Evolutionary conservation across 768 basidiomycete species (phyloP), one percentile per base, ranked within the genome.

Genomic region (Mycena metata): DNA sequence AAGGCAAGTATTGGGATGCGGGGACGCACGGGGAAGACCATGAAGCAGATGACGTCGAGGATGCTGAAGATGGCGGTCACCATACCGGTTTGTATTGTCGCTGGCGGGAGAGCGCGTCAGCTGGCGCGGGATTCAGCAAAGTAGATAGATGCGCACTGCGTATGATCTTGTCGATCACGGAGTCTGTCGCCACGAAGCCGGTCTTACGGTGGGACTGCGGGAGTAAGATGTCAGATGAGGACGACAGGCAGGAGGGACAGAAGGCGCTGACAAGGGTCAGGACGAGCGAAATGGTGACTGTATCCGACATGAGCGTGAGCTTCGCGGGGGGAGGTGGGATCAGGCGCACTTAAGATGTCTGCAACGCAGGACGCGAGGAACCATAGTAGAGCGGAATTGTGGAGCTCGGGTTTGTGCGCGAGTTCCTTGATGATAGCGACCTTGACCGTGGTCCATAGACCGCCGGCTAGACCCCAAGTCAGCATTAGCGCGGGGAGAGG

Each of bases 311-410:
- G 3, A 30, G 30, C 30, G 30, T 30, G 6, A 30, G 30, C 30
- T 3, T n/a, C 30, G 6, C 30, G 30, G 6, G 30, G 30, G 6
- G 30, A 30, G 30, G 30, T 30, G 30, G 30, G 30, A 30, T 6
- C 30, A 30, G 30, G 30, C 30, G 30, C 30, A 30, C 30, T 89
- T 12, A 86, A 68, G 10, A 84, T 69, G 72, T 89, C 88, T 13
- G 83, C 81, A 13, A 80, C 75, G 7, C 82, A 83, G 15, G 85
- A 80, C 0, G 82, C 73, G 19, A 81, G 71, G 35, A 89, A 81
- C 87, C 88, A 89, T 1, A 77, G 64, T 21, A 83, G 75, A 2
- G 80, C 80, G 0, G 82, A 75, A 33, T 60, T 68, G 54, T 81
- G 79, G 2, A 81, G 73, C 54, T 76, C 59, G 17, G 76, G 77